A percentile compares a stretch with the other conserved stretches of the same genome.
Evolutionary conservation across 306 rosid species (phyloP).

Genomic region (Ziziphus jujuba): DNA sequence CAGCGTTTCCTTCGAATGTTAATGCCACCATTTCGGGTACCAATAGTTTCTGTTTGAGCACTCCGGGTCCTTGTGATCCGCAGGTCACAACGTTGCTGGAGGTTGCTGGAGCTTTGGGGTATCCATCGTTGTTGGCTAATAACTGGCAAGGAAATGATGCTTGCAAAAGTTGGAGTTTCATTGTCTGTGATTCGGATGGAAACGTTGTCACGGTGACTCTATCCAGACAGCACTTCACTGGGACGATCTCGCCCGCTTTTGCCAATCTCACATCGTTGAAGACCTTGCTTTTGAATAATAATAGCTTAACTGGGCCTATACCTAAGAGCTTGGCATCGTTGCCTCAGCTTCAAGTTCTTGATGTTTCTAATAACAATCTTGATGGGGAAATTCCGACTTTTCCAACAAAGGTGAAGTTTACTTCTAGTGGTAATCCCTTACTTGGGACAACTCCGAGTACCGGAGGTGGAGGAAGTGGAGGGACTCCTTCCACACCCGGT

Average conservation of each 20-base stretch:
- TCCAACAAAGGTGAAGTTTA: slow-evolving; percentile 40
- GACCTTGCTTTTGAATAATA: slow-evolving; percentile 41
- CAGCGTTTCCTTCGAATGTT: slow-evolving; percentile 41
- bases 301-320: slow-evolving; percentile 55
- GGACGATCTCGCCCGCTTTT: slow-evolving; percentile 68
- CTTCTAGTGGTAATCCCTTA: slow-evolving; percentile 43
- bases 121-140: slow-evolving; percentile 38
- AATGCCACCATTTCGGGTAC: slow-evolving; percentile 29
- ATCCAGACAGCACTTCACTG: slow-evolving; percentile 36
- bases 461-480: slow-evolving; percentile 27
- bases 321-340: slow-evolving; percentile 45
- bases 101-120: slow-evolving; percentile 49
- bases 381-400: slow-evolving; percentile 60
- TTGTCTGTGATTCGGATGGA: slow-evolving; percentile 40
- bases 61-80: slow-evolving; percentile 50
- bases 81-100: slow-evolving; percentile 48
- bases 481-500: slow-evolving; percentile 29
- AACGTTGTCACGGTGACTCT: slow-evolving; percentile 47
- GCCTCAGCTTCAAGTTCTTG: slow-evolving; percentile 47
- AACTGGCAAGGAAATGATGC: slow-evolving; percentile 53
- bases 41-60: slow-evolving; percentile 48
- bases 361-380: slow-evolving; percentile 64
- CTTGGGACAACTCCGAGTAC: slow-evolving; percentile 48
- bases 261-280: slow-evolving; percentile 52
- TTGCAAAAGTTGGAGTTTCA: slow-evolving; percentile 41